Conservation (phyloP, 306 rosid genomes). For the Medicago ruthenica region DNA sequence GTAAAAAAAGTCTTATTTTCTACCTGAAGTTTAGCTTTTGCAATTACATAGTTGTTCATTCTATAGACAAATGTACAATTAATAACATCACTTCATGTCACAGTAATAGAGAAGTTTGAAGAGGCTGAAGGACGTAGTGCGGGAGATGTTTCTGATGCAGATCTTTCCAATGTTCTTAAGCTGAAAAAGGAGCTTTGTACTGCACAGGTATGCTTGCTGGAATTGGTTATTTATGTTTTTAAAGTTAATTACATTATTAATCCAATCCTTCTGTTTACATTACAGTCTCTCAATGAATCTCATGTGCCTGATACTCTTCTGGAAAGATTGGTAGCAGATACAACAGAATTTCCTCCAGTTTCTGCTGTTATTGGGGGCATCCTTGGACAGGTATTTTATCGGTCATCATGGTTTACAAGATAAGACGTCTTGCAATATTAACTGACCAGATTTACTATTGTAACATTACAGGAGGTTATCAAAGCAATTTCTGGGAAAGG, state of each 20-base stretch:
- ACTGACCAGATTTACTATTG: conserved; percentile 13
- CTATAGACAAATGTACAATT: background rate
- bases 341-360: conserved; percentile 91
- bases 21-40: background rate
- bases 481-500: conserved; percentile 95
- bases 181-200: conserved; percentile 76
- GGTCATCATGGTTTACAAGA: background rate
- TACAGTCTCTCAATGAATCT: conserved; percentile 78
- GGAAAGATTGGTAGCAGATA: conserved; percentile 68
- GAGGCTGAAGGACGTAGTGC: conserved; percentile 74
- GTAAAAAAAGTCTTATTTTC: background rate
- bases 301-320: conserved; percentile 72
- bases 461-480: conserved; percentile 78
- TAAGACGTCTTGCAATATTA: background rate
- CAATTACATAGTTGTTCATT: background rate
- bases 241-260: background rate
- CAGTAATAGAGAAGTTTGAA: conserved; percentile 84
- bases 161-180: conserved; percentile 75
- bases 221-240: conserved; percentile 16
- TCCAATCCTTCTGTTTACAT: conserved; percentile 31
- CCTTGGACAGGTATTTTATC: conserved; percentile 81
- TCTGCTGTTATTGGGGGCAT: conserved; percentile 92
- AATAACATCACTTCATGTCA: conserved; percentile 15
- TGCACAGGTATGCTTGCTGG: conserved; percentile 60
- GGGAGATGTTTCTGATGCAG: conserved; percentile 65